Base-by-base conservation (phyloP, 2,329 filamentous ascomycete species). In the Thielaviopsis punctulata region DNA sequence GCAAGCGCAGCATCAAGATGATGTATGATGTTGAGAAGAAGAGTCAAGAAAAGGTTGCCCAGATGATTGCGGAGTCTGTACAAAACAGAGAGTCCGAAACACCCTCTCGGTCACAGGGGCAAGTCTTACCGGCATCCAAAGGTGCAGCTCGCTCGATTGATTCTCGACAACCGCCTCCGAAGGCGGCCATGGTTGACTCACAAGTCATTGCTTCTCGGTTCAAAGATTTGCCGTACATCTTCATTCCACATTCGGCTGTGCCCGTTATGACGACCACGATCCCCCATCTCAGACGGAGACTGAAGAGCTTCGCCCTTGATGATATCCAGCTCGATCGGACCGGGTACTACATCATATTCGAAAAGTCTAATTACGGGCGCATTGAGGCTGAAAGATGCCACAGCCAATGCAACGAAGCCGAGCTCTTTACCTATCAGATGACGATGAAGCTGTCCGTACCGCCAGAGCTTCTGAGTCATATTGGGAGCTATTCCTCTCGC, bases 291-390 rank as follows among this genome's bases (percentile, higher is more conserved):
- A 86, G 87, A 68, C 93, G 90, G 65, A 78, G 90, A 49, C 71
- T 96, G 51, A 92, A 90, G 65, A 79, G 81, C 49, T 95, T 85
- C 63, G 73, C 78, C 55, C 86, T 89, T 67, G 80, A 86, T 57
- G 81, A 88, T 48, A 83, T 98, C 49, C 78, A 87, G 30, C 79
- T 85, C 55, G 92, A 98, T 63, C 79, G 79, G 54, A 83, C 80
- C 0, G 92, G 92, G 0, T 98, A 95, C 65, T 96, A 86, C 63
- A 79, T 96, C 50, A 72, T 88, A n/a, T 98, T 98, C 61, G 79
- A 85, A 49, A 83, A 90, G 60, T 86, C 80, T 1, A 76, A 77
- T 52, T 72, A 75, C 8, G 90, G 90, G 2, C 82, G 88, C 60
- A 73, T 81, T 52, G 88, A 95, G 65, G 82, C 87, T 0, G 82